phyloP scores from a whole-genome alignment of 345 rosid genomes.

The Aquilaria yunnanensis region DNA sequence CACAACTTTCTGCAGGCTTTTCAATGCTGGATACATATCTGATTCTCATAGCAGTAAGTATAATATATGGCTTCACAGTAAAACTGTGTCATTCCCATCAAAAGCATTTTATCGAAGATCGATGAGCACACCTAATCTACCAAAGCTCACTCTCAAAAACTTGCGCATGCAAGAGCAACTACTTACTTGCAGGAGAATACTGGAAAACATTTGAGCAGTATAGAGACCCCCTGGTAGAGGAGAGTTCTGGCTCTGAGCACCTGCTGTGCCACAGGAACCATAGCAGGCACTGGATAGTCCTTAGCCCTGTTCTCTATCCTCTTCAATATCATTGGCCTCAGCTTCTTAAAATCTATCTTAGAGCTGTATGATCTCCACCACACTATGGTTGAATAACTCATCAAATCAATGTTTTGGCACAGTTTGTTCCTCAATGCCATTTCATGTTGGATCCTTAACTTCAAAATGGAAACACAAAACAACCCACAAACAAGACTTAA shows the following conservation, averaged over 20 bases:
- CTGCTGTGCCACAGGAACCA: constrained; percentile 67
- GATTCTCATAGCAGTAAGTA: no score
- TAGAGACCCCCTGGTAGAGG: constrained; percentile 50
- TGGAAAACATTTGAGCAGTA: constrained; percentile 50
- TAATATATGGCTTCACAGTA: no score
- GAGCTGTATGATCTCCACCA: constrained; percentile 43
- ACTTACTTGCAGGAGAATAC: constrained; percentile 74
- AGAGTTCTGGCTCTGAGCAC: constrained; percentile 48
- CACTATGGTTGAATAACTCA: constrained; percentile 12
- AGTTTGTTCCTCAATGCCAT: constrained; percentile 23
- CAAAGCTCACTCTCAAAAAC: no score
- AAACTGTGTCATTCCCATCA: no score
- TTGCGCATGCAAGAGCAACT: background rate
- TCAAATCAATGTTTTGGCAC: constrained; percentile 11
- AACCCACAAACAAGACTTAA: no score
- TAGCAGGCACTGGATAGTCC: constrained; percentile 49
- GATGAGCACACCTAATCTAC: no score
- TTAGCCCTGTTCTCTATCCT: constrained; percentile 66
- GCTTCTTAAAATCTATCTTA: constrained; percentile 45
- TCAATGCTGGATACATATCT: no score
- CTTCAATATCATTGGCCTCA: constrained; percentile 73
- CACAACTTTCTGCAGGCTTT: no score
- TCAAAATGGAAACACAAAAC: no score
- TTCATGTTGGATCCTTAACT: no score
- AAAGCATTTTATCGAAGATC: no score